These are phyloP conservation scores for Chenopodium suecicum DNA, from an alignment of 148 eudicot genomes.

Conservation along the genomic window DNA sequence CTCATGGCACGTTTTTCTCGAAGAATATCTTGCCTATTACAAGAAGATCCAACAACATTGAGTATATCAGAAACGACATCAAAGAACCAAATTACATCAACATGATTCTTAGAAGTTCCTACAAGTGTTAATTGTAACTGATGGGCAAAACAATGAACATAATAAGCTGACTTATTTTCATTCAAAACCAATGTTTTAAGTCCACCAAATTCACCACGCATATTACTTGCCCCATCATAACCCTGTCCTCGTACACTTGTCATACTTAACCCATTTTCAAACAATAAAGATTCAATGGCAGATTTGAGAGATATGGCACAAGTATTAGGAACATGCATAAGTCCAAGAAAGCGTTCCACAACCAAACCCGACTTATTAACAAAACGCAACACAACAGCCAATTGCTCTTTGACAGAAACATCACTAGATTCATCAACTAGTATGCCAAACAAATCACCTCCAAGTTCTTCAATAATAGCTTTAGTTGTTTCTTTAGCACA, in stretches of 20 bases:
- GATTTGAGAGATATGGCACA: conserved; percentile 4
- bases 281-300: conserved; percentile 14
- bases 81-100: no score
- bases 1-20: no score
- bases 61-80: no score
- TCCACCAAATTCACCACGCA: conserved; percentile 6
- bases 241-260: conserved; percentile 10
- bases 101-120: no score
- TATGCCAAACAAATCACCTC: conserved; percentile 1
- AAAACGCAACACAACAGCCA: no score
- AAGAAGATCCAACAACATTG: no score
- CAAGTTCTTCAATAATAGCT: background rate
- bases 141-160: no score
- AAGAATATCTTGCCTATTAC: no score
- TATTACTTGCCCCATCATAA: conserved; percentile 21
- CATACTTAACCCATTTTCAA: conserved; percentile 13
- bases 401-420: background rate
- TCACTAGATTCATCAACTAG: conserved; percentile 25
- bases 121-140: no score
- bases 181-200: conserved; percentile 3
- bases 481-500: conserved; percentile 14
- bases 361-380: no score
- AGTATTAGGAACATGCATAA: conserved; percentile 13
- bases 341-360: background rate
- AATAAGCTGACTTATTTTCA: background rate